phyloP scores from a whole-genome alignment of 1,284 basidiomycete genomes.

The Bjerkandera adusta region DNA sequence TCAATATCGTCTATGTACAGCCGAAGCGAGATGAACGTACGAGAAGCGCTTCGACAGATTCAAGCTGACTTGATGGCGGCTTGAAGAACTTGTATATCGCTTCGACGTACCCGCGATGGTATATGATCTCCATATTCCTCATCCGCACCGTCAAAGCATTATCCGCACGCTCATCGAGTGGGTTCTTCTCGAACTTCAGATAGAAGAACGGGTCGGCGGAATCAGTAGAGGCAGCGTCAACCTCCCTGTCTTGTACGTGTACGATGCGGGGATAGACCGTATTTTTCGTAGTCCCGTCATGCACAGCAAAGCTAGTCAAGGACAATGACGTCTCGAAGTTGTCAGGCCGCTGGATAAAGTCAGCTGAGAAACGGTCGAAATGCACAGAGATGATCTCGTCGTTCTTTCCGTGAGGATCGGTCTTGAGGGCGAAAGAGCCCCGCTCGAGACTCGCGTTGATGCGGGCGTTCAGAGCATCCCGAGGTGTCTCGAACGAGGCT shows the following conservation, averaged over 20 bases:
- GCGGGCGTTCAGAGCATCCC: conserved; percentile 81
- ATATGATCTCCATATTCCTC: conserved; percentile 98
- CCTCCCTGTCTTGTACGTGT: conserved; percentile 71
- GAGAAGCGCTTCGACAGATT: conserved; percentile 89
- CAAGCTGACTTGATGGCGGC: conserved; percentile 92
- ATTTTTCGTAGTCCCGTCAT: conserved; percentile 85
- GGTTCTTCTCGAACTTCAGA: conserved; percentile 91
- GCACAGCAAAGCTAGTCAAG: conserved; percentile 87
- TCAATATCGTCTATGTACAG: neutral
- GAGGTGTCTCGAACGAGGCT: conserved; percentile 68
- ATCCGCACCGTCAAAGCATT: conserved; percentile 88
- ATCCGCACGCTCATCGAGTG: conserved; percentile 91
- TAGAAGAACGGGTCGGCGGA: conserved; percentile 85
- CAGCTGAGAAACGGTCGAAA: conserved; percentile 88
- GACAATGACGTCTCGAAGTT: conserved; percentile 84
- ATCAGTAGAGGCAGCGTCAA: conserved; percentile 27
- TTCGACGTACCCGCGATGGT: conserved; percentile 94
- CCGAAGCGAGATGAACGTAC: conserved; percentile 38
- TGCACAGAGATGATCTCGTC: conserved; percentile 86
- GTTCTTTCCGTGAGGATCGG: conserved; percentile 59
- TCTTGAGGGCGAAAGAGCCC: conserved; percentile 83
- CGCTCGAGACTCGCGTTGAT: conserved; percentile 80
- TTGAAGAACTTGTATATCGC: conserved; percentile 92
- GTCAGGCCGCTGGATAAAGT: conserved; percentile 83
- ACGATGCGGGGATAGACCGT: conserved; percentile 93